Evolutionary conservation across 257 asterid genomes (phyloP), one percentile per base, ranked within the genome.

Genomic region (Solanum phureja): DNA sequence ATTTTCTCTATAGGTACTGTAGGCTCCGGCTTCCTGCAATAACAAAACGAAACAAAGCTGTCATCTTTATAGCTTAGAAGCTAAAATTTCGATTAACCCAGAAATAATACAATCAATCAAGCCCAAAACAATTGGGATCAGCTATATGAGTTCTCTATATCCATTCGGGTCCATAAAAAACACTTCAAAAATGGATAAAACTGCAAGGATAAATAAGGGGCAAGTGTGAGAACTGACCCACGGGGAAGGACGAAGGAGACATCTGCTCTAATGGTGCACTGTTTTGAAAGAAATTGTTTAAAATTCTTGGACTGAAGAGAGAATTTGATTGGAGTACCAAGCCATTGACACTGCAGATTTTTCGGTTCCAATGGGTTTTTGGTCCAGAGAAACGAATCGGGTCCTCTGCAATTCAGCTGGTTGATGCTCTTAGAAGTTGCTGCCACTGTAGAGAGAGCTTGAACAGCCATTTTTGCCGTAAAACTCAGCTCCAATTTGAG

Each of bases 21-120:
- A 37, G 89, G 89, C 87, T 93, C 98, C 8, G 93, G 92, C 11
- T 93, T 90, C 88, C 95, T 94, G 92, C 90, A 91, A 90, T 58
- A 87, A 79, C 33, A 88, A 76, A 33, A 31, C 71, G 68, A 79
- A 85, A 75, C 71, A 89, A 33, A 52, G 38, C 34, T 9, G 60
- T 60, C 35, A 86, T 52, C 82, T 64, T 33, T 82, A 24, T 24
- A 35, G 73, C 42, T 74, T 72, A 68, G 66, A 7, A 33, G 56
- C 19, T 14, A 81, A 44, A 29, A 44, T 76, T 38, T 68, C 72
- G 71, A 68, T 46, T 27, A 16, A 16, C 42, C 64, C 18, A 83
- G 56, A 49, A 3, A 37, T 2, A 72, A 71, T 46, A 31, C 18
- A 27, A 9, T 52, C 38, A 19, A 42, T 31, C 79, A 89, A 58